These are phyloP conservation scores for Sutorius eximius DNA, from an alignment of 1,284 basidiomycete species.

Conservation along the genomic window DNA sequence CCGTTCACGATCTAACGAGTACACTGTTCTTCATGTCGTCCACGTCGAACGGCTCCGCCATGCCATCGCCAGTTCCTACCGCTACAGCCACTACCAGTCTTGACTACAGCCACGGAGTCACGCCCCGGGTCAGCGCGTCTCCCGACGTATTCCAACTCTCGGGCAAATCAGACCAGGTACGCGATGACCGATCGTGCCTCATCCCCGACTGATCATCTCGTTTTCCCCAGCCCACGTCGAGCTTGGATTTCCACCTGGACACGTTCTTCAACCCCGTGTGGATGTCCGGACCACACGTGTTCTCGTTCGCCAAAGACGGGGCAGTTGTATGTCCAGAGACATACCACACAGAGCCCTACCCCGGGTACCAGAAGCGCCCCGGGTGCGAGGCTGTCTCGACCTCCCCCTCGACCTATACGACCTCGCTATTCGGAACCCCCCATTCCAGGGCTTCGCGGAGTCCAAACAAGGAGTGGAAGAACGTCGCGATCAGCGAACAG, in stretches of 20 bases:
- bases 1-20: background rate
- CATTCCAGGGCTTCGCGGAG: background rate
- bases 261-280: constrained; percentile 30
- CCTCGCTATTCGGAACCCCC: background rate
- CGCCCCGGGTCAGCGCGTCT: background rate
- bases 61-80: background rate
- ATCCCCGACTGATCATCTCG: background rate
- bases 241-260: constrained; percentile 20
- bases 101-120: background rate
- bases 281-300: constrained; percentile 23
- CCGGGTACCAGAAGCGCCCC: background rate
- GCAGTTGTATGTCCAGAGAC: constrained; percentile 11
- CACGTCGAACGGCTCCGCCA: background rate
- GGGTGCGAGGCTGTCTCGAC: no score
- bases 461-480: constrained; percentile 31
- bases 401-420: background rate
- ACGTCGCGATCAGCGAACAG: constrained; percentile 27
- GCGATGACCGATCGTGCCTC: background rate
- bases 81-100: background rate
- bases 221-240: background rate
- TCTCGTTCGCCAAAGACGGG: constrained; percentile 17
- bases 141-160: background rate
- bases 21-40: background rate
- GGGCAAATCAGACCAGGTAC: constrained; percentile 3
- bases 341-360: background rate